Evolutionary conservation across 768 basidiomycete species (phyloP).

Genomic region (Hortiboletus campestris): DNA sequence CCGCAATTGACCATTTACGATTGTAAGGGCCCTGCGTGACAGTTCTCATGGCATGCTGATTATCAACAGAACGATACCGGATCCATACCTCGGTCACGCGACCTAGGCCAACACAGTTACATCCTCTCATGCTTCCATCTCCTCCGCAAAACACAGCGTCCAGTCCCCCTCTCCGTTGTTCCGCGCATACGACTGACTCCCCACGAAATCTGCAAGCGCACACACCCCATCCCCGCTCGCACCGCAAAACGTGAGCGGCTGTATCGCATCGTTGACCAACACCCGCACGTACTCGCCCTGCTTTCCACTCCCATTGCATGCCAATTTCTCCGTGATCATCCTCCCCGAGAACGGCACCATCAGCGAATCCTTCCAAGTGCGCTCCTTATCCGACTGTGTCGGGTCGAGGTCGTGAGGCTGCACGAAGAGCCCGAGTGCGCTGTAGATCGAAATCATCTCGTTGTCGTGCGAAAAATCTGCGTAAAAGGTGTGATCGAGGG

Average conservation of each 20-base stretch:
- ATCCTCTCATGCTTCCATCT: background rate
- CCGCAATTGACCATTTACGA: background rate
- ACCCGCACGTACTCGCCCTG: constrained; percentile 57
- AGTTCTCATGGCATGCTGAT: no score
- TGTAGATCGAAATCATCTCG: constrained; percentile 71
- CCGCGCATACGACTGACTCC: constrained; percentile 65
- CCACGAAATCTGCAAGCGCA: constrained; percentile 57
- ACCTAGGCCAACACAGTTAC: background rate
- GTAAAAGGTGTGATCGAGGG: constrained; percentile 61
- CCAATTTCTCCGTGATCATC: constrained; percentile 68
- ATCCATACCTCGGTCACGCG: background rate
- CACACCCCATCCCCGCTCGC: constrained; percentile 56
- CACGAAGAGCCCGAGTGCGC: constrained; percentile 53
- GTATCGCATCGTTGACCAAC: constrained; percentile 69
- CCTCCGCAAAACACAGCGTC: constrained; percentile 46
- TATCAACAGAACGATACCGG: no score
- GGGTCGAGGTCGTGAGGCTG: constrained; percentile 28
- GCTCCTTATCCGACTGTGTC: constrained; percentile 7
- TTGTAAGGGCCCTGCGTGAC: no score
- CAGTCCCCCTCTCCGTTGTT: constrained; percentile 69
- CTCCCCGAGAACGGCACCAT: constrained; percentile 72
- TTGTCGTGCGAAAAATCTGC: constrained; percentile 87
- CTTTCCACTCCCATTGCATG: constrained; percentile 33
- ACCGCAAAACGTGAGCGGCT: constrained; percentile 58
- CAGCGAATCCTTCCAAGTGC: constrained; percentile 51